Conservation (phyloP, 768 basidiomycete genomes). For the Suillus subalutaceus region DNA sequence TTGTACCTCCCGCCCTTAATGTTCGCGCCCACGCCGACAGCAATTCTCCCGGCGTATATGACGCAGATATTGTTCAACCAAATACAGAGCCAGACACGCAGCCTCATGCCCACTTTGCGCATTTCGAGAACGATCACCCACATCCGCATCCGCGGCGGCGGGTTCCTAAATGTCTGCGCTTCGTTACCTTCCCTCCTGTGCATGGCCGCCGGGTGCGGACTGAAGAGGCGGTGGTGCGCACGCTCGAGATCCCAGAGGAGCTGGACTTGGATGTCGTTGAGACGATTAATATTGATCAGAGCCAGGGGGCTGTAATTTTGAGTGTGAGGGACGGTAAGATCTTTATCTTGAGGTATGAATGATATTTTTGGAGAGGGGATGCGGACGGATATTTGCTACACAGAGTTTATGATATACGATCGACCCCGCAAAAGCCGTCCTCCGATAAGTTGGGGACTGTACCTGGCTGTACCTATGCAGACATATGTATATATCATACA, state of each 20-base stretch:
- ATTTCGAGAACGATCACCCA: conserved; percentile 6
- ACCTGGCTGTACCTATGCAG: background rate
- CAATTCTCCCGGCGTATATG: background rate
- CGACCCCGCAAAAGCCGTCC: background rate
- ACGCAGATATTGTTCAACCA: background rate
- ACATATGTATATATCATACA: background rate
- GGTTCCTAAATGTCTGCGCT: conserved; percentile 57
- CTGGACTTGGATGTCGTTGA: conserved; percentile 67
- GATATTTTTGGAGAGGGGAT: conserved; percentile 7
- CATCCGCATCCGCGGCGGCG: conserved; percentile 25
- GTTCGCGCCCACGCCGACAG: background rate
- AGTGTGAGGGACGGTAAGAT: conserved; percentile 70
- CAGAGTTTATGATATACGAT: background rate
- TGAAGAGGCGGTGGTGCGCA: conserved; percentile 54
- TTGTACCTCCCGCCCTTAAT: background rate
- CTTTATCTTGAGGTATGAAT: conserved; percentile 71
- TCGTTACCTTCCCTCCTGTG: conserved; percentile 69
- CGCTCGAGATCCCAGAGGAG: conserved; percentile 65
- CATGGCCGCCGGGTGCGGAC: conserved; percentile 24
- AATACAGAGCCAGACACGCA: background rate
- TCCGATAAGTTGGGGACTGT: background rate
- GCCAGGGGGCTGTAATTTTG: conserved; percentile 71
- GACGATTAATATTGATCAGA: conserved; percentile 80
- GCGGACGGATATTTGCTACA: background rate
- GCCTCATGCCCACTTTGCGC: conserved; percentile 1